Evolutionary conservation across 1,284 basidiomycete genomes (phyloP).

Genomic region (Volvariella volvacea): DNA sequence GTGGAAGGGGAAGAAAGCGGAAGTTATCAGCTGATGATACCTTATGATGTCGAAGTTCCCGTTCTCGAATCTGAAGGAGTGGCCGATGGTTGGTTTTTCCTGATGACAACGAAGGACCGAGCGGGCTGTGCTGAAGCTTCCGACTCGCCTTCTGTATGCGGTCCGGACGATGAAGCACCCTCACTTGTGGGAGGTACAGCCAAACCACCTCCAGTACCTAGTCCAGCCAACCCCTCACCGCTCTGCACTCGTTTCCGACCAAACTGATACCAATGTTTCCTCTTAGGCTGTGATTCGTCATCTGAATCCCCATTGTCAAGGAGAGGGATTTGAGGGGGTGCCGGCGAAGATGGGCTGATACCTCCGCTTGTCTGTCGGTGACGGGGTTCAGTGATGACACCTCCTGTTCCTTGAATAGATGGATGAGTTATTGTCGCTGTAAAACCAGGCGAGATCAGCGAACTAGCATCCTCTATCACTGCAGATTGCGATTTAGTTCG

Average conservation of each 20-base stretch:
- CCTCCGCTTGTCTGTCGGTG: background rate
- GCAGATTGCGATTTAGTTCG: slow-evolving; percentile 78
- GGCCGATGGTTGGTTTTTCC: slow-evolving; percentile 31
- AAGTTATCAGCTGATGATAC: too few species aligned
- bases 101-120: slow-evolving; percentile 65
- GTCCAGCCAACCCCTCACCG: slow-evolving; percentile 37
- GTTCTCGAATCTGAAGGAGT: too few species aligned
- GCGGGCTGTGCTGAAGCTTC: slow-evolving; percentile 22
- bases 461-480: slow-evolving; percentile 55
- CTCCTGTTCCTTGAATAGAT: background rate
- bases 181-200: background rate
- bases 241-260: slow-evolving; percentile 54
- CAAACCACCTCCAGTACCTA: background rate
- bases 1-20: too few species aligned
- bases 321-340: slow-evolving; percentile 11
- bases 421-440: background rate
- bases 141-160: slow-evolving; percentile 3
- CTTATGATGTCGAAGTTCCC: too few species aligned
- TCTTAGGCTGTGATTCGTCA: slow-evolving; percentile 32
- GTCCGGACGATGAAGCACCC: background rate
- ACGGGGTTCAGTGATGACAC: background rate
- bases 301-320: slow-evolving; percentile 33
- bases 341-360: background rate
- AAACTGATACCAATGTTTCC: slow-evolving; percentile 64
- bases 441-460: slow-evolving; percentile 11